Percentiles rank a stretch among this genome's conserved stretches.
These are phyloP conservation scores for Lasiodiplodia hormozganensis DNA, from an alignment of 2,329 filamentous ascomycete genomes.

Conservation along the genomic window DNA sequence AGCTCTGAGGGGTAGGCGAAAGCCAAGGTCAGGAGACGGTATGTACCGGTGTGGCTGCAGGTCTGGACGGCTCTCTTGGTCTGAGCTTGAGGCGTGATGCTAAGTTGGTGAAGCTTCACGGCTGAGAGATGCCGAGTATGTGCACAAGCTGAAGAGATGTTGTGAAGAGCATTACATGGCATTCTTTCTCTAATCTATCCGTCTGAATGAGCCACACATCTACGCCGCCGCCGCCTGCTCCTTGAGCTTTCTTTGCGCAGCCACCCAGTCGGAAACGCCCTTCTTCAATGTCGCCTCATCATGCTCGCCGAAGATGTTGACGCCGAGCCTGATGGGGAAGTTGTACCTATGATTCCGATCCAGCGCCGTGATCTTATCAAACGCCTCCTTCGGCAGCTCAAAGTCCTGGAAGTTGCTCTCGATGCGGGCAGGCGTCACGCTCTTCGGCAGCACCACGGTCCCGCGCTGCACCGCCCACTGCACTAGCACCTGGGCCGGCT, in stretches of 20 bases:
- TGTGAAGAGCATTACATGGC: neutral
- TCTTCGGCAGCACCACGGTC: conserved; percentile 82
- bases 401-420: conserved; percentile 44
- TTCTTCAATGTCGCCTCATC: conserved; percentile 34
- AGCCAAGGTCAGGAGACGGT: neutral
- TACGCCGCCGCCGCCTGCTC: conserved; percentile 7
- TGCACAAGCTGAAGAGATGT: neutral
- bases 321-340: conserved; percentile 29
- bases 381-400: conserved; percentile 40
- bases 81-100: neutral
- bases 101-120: neutral
- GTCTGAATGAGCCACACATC: neutral
- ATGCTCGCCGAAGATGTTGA: conserved; percentile 28
- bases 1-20: neutral
- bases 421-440: conserved; percentile 40
- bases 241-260: conserved; percentile 38
- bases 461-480: conserved; percentile 84
- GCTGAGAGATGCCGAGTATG: neutral
- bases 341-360: conserved; percentile 44
- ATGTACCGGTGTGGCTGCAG: neutral
- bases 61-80: neutral
- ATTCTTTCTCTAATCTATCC: neutral
- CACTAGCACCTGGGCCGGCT: conserved; percentile 80
- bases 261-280: conserved; percentile 46
- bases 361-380: conserved; percentile 45